Conservation (phyloP, 73 alveolate genomes). For the Tetrahymena thermophila region DNA sequence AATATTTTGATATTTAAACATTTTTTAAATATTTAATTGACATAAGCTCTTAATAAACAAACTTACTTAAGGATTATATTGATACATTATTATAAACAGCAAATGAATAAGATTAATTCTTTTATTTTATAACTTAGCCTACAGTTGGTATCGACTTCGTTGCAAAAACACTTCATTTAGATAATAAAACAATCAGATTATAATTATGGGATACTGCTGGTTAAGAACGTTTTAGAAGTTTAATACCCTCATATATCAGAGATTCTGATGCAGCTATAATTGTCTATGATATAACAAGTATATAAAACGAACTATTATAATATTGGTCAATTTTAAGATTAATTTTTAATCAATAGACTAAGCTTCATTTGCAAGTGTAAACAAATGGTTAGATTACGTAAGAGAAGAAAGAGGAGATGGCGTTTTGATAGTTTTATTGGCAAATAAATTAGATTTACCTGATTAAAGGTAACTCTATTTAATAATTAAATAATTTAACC, state of each 20-base stretch:
- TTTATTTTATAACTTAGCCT: conserved; percentile 45
- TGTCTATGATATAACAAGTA: conserved; percentile 72
- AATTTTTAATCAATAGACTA: background rate
- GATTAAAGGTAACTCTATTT: conserved; percentile 53
- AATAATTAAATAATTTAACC: background rate
- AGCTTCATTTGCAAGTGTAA: conserved; percentile 10
- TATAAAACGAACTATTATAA: no score
- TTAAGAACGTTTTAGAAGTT: conserved; percentile 62
- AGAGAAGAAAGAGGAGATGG: conserved; percentile 82
- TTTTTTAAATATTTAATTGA: background rate
- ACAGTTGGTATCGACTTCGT: conserved; percentile 93
- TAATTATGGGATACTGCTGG: conserved; percentile 74
- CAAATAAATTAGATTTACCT: conserved; percentile 78
- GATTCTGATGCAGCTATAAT: conserved; percentile 68
- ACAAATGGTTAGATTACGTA: conserved; percentile 39
- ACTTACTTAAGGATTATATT: background rate
- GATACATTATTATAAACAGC: no score
- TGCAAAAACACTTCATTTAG: conserved; percentile 78
- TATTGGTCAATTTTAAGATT: no score
- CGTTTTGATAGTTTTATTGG: conserved; percentile 80
- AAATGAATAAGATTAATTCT: background rate
- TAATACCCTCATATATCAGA: conserved; percentile 72
- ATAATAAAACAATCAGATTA: conserved; percentile 72
- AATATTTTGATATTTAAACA: background rate
- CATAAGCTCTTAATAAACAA: background rate